A percentile compares a stretch with the other conserved stretches of the same genome.
Conservation (phyloP, 495 filamentous ascomycete species). For the Annulohypoxylon nitens region DNA sequence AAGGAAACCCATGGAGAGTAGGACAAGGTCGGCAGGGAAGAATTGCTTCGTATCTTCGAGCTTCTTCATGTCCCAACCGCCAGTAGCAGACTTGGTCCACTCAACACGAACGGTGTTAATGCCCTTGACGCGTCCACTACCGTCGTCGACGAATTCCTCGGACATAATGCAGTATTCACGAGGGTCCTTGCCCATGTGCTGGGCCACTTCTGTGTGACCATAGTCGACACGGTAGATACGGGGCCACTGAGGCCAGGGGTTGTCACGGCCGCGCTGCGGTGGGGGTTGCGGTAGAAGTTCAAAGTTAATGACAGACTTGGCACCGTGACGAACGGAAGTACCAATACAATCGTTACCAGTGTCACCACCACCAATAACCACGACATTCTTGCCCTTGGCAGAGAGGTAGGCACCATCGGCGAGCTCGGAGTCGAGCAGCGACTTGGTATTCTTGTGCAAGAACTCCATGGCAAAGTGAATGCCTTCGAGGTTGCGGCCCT, state of each 20-base stretch:
- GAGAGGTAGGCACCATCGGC: constrained; percentile 92
- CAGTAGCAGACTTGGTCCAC: constrained; percentile 90
- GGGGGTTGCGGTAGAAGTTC: constrained; percentile 97
- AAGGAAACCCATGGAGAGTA: constrained; percentile 98
- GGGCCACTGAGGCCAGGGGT: constrained; percentile 99
- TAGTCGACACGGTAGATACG: constrained; percentile 99
- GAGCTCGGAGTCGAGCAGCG: constrained; percentile 92
- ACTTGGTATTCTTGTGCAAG: constrained; percentile 98
- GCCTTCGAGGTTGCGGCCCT: constrained; percentile 89
- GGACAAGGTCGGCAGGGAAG: constrained; percentile 96
- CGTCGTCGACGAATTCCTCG: constrained; percentile 96
- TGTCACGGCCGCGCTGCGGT: constrained; percentile 92
- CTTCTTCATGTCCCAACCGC: constrained; percentile 99
- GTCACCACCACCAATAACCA: constrained; percentile 98
- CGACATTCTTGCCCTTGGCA: constrained; percentile 95
- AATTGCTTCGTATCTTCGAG: constrained; percentile 94
- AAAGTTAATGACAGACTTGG: constrained; percentile 97
- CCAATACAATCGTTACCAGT: constrained; percentile 99
- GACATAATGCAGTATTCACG: constrained; percentile 99
- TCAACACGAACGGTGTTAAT: constrained; percentile 98
- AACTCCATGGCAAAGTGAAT: constrained; percentile 99
- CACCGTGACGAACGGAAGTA: constrained; percentile 96
- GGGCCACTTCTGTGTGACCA: constrained; percentile 95
- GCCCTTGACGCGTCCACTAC: constrained; percentile 87
- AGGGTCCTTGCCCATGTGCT: constrained; percentile 97